Percentiles rank a stretch among this genome's conserved stretches.
These are phyloP conservation scores for Paraleonurus japonicus DNA, from an alignment of 257 asterid species.

Conservation along the genomic window DNA sequence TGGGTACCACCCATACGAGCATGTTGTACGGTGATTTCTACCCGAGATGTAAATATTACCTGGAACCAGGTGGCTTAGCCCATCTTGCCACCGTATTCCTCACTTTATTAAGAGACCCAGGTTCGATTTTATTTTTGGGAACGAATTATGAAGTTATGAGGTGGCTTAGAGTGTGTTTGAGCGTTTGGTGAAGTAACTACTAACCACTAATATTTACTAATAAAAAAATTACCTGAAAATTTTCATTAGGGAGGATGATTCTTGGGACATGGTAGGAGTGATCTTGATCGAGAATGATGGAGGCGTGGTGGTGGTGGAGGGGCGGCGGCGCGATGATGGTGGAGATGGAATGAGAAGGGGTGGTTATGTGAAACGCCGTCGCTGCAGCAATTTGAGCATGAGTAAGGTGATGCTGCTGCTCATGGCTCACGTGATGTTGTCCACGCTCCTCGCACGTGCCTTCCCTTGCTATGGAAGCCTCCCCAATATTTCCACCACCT, in stretches of 20 bases:
- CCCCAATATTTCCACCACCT: slow-evolving; percentile 49
- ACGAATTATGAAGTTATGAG: no score
- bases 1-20: no score
- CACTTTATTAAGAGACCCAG: no score
- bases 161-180: no score
- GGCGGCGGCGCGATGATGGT: slow-evolving; percentile 72
- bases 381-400: slow-evolving; percentile 48
- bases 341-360: slow-evolving; percentile 82
- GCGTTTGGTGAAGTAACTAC: no score
- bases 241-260: slow-evolving; percentile 60
- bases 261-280: slow-evolving; percentile 65
- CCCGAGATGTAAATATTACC: no score
- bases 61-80: no score
- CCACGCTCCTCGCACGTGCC: slow-evolving; percentile 60
- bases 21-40: no score
- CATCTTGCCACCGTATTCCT: no score
- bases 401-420: slow-evolving; percentile 51
- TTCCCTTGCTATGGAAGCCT: slow-evolving; percentile 65
- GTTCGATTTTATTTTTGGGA: no score
- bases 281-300: slow-evolving; percentile 72
- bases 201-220: no score
- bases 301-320: slow-evolving; percentile 67
- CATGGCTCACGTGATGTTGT: slow-evolving; percentile 54
- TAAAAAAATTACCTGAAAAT: slow-evolving; percentile 80
- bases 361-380: slow-evolving; percentile 62